Evolutionary conservation across 305 asterid genomes (phyloP), one percentile per base, ranked within the genome.

Genomic region (Fraxinus ornus): DNA sequence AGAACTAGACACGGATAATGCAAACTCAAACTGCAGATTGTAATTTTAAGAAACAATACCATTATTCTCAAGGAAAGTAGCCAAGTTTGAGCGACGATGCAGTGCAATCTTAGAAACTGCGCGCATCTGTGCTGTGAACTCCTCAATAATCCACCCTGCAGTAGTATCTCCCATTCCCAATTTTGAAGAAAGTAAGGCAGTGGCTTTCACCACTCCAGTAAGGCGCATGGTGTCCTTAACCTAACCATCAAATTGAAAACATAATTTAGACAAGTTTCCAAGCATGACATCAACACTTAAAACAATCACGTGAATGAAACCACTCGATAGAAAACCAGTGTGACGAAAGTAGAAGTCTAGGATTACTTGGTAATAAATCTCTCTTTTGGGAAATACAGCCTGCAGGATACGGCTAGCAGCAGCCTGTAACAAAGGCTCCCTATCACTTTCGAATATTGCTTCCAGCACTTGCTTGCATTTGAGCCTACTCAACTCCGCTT

Each of bases 101-200:
- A 97, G 86, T 10, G 97, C 97, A 78, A 95, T 92, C 91, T 92
- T 97, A 83, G 99, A 97, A 90, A 97, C 98, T 60, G 97, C 97
- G 78, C 94, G 98, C 99, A 97, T 97, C 86, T 95, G 98, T 30
- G 93, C 91, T 0, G 98, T 97, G 79, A 97, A 97, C 91, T 91
- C 98, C 90, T 95, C 97, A 77, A 95, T 88, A 62, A 95, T 90
- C 99, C 98, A 97, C 78, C 94, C 95, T 71, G 97, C 82, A 41
- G 98, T 87, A 81, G 87, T 91, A 87, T 94, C 97, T 84, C 98
- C 98, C 87, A 88, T 89, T 60, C 98, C 98, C 86, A 97, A 89
- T 87, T 90, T 95, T 15, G 93, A 93, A 26, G 91, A 91, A 87
- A 97, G 98, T 49, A 86, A 37, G 71, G 89, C 77, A 21, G 97